Conservation (phyloP, 495 filamentous ascomycete genomes). For the Apodospora peruviana region DNA sequence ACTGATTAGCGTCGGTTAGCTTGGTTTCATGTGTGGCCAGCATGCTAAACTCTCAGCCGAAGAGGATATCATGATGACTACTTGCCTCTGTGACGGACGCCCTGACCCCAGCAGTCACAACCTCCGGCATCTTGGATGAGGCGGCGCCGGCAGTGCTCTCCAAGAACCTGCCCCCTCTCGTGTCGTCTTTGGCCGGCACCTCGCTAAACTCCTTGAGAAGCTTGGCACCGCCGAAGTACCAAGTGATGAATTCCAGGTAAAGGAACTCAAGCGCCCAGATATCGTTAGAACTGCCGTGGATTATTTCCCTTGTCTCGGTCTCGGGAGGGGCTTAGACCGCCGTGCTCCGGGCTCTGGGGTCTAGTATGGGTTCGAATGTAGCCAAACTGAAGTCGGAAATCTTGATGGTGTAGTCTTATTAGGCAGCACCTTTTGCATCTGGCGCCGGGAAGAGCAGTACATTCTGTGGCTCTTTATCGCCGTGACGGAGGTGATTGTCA, state of each 20-base stretch:
- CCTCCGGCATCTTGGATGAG: not conserved
- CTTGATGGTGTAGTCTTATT: not conserved
- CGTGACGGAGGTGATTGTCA: not conserved
- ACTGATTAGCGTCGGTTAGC: not conserved
- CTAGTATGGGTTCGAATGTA: not conserved
- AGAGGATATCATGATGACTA: too few relatives aligned
- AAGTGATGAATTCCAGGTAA: not conserved
- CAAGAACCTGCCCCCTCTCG: not conserved
- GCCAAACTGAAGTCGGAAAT: not conserved
- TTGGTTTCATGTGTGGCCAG: not conserved
- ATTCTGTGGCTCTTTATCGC: not conserved
- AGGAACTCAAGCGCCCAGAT: not conserved
- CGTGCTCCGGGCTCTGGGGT: not conserved
- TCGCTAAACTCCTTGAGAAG: not conserved
- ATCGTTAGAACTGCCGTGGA: not conserved
- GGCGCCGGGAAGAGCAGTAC: not conserved
- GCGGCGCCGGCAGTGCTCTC: not conserved
- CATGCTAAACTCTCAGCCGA: not conserved
- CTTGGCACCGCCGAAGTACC: not conserved
- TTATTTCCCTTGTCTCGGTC: not conserved
- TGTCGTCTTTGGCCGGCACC: not conserved
- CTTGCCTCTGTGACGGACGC: not conserved
- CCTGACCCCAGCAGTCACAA: not conserved
- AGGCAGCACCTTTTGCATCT: not conserved
- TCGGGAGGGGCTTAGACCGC: not conserved